Conservation (phyloP, 768 basidiomycete genomes). For the Trametes maxima region DNA sequence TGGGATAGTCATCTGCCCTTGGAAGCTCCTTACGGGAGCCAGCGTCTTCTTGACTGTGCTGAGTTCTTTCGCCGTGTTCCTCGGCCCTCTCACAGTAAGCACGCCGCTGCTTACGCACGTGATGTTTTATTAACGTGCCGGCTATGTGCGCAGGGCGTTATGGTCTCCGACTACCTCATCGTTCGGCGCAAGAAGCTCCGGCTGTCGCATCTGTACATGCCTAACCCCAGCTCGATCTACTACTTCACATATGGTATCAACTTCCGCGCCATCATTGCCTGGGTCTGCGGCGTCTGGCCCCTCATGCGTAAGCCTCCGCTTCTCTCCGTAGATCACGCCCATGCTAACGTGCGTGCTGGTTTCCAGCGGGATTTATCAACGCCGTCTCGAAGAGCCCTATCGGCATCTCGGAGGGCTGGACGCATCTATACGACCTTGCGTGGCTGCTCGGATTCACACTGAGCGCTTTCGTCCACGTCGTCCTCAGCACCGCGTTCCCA, state of each 20-base stretch:
- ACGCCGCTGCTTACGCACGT: background rate
- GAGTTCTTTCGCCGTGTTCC: conserved; percentile 46
- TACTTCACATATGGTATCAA: conserved; percentile 30
- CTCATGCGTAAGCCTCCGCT: conserved; percentile 16
- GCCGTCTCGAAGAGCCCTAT: conserved; percentile 14
- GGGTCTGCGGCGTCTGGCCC: conserved; percentile 27
- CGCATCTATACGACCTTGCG: conserved; percentile 21
- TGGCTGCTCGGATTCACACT: conserved; percentile 26
- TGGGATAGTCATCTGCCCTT: conserved; percentile 41
- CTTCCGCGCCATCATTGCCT: conserved; percentile 28
- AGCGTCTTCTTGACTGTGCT: conserved; percentile 41
- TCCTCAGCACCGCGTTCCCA: conserved; percentile 25
- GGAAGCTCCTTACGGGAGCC: conserved; percentile 45
- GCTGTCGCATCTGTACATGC: conserved; percentile 29
- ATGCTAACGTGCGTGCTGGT: background rate
- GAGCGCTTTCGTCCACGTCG: conserved; percentile 21
- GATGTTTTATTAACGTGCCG: too few relatives aligned
- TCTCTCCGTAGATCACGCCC: background rate
- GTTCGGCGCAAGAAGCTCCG: conserved; percentile 25
- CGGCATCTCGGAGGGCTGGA: conserved; percentile 13
- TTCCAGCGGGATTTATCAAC: conserved; percentile 21
- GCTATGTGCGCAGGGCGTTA: conserved; percentile 33
- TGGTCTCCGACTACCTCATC: conserved; percentile 37
- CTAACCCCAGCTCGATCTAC: conserved; percentile 21
- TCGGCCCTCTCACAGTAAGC: conserved; percentile 42